Evolutionary conservation across 345 rosid species (phyloP).

Genomic region (Capsella bursapastoris): DNA sequence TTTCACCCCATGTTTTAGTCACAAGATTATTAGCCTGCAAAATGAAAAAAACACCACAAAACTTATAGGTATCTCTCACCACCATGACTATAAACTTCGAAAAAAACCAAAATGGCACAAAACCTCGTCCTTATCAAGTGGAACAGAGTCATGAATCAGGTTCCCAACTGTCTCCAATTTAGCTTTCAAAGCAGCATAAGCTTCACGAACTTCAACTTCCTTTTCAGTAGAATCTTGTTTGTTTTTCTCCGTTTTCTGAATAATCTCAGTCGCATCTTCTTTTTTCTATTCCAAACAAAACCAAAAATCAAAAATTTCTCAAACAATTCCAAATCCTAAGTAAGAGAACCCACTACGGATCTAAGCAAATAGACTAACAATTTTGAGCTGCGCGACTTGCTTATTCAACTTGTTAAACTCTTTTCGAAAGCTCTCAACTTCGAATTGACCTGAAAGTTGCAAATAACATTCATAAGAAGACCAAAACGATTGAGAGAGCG

Average conservation of each 20-base stretch:
- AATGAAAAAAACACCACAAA: conserved; percentile 6
- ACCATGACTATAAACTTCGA: neutral
- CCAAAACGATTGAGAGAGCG: neutral
- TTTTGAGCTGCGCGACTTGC: conserved; percentile 68
- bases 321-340: neutral
- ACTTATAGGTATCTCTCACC: conserved; percentile 20
- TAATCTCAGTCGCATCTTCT: conserved; percentile 50
- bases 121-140: conserved; percentile 77
- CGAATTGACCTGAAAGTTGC: conserved; percentile 60
- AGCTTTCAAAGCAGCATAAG: conserved; percentile 57
- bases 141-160: conserved; percentile 91
- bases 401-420: conserved; percentile 78
- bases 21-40: conserved; percentile 76
- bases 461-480: neutral
- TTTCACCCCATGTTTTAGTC: conserved; percentile 66
- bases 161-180: conserved; percentile 76
- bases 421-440: conserved; percentile 65
- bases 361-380: conserved; percentile 50
- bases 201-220: conserved; percentile 75
- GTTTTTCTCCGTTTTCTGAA: conserved; percentile 59
- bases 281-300: conserved; percentile 44
- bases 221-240: conserved; percentile 56
- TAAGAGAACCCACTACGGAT: neutral
- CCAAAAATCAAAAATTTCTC: neutral
- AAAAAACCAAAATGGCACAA: neutral